Percentiles rank a stretch among this genome's conserved stretches.
phyloP scores from a whole-genome alignment of 257 asterid species.

The Solanum okadae region DNA sequence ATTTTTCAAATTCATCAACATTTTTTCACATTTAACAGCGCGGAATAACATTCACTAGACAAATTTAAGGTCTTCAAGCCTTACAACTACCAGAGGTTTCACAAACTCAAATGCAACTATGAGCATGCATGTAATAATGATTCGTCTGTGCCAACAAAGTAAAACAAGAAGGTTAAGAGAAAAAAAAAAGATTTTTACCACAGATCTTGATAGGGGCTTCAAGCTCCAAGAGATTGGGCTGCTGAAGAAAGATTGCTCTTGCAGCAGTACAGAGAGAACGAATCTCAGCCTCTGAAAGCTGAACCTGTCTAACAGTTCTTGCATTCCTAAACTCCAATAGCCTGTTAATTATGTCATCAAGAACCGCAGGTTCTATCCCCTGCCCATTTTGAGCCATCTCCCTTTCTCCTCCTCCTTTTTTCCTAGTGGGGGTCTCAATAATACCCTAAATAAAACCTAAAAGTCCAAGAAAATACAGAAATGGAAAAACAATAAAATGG shows the following conservation, averaged over 20 bases:
- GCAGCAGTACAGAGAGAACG: constrained; percentile 54
- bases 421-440: background rate
- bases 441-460: background rate
- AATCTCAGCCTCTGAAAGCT: constrained; percentile 77
- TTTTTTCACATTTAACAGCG: background rate
- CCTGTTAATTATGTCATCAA: constrained; percentile 67
- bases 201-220: constrained; percentile 91
- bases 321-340: constrained; percentile 58
- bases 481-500: background rate
- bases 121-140: background rate
- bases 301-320: constrained; percentile 69
- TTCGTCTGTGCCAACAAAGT: background rate
- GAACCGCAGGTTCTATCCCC: constrained; percentile 50
- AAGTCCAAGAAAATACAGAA: background rate
- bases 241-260: constrained; percentile 61
- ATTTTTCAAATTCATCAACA: background rate
- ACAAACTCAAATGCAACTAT: background rate
- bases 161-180: background rate
- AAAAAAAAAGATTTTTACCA: constrained; percentile 21
- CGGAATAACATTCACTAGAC: background rate
- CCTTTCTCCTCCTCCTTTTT: background rate
- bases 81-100: background rate
- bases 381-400: constrained; percentile 56
- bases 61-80: background rate
- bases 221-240: constrained; percentile 83